Conservation (phyloP, 2,329 filamentous ascomycete genomes). For the Pseudocercospora cruenta region DNA sequence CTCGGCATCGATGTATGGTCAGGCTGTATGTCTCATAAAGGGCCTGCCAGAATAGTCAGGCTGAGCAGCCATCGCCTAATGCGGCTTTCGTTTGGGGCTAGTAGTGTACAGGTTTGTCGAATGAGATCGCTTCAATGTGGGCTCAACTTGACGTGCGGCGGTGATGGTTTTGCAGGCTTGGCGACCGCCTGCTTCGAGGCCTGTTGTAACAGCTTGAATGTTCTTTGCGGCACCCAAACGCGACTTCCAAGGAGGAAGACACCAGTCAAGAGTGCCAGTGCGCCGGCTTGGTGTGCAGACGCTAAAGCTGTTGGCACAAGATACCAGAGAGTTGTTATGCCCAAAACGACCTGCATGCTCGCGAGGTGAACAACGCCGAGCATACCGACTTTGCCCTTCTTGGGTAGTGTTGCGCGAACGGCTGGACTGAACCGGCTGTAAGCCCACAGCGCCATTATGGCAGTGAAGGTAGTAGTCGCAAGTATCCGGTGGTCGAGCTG, state of each 20-base stretch:
- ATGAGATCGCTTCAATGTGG: not conserved
- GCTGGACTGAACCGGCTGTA: conserved; percentile 72
- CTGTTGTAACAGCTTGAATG: conserved; percentile 34
- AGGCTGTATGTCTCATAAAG: not conserved
- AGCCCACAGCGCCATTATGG: conserved; percentile 77
- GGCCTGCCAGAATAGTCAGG: not conserved
- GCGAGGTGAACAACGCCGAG: conserved; percentile 82
- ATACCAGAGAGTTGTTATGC: conserved; percentile 89
- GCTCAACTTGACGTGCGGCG: conserved; percentile 4
- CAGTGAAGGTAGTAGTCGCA: conserved; percentile 83
- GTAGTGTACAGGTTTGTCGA: not conserved
- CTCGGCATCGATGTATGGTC: not conserved
- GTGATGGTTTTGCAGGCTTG: conserved; percentile 3
- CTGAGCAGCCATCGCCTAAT: not conserved
- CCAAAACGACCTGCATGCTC: conserved; percentile 78
- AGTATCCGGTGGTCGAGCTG: conserved; percentile 95
- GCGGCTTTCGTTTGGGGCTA: not conserved
- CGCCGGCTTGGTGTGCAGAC: conserved; percentile 90
- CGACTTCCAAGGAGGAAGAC: conserved; percentile 78
- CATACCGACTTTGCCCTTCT: conserved; percentile 70
- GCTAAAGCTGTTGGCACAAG: conserved; percentile 88
- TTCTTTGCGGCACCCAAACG: conserved; percentile 68
- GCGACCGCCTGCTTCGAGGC: conserved; percentile 23
- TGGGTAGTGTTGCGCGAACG: conserved; percentile 62
- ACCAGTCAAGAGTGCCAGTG: conserved; percentile 80